Evolutionary conservation across 2,329 filamentous ascomycete species (phyloP), one percentile per base, ranked within the genome.

Genomic region (Penicillium sp.): DNA sequence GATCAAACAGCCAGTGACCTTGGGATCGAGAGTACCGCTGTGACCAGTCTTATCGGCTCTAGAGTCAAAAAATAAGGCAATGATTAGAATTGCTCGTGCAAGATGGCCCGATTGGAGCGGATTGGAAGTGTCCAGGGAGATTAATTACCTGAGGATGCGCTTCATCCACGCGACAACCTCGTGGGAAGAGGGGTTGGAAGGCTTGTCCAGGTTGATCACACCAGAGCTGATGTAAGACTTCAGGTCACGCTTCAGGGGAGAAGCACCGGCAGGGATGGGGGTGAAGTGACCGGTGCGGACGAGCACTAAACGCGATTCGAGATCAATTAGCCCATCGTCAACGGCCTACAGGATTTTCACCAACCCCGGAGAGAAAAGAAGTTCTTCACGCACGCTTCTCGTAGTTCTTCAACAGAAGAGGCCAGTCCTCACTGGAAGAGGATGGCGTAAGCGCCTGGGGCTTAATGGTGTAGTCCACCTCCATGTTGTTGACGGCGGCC

Each of bases 141-240:
- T 26, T 1, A 45, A 73, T 56, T 82, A 90, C 86, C 86, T 85
- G 48, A 98, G 80, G 65, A 97, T 97, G 63, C 91, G 85, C 85
- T 98, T 98, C 62, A 97, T 87, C 93, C 93, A 98, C 59, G 93
- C 91, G 66, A 98, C 93, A 58, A 98, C 93, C 79, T 98, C 93
- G 80, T 98, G 93, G 66, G 86, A 93, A 59, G 90, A 96, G 46
- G 91, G 91, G 77, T 98, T 98, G 45, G 90, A 94, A 49, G 91
- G 93, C 78, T 95, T 95, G 76, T 94, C 88, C 61, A 96, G 84
- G 77, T 98, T 98, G 75, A 98, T 97, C 50, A 98, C 91, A 75
- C 93, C 93, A 56, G 89, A 95, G 71, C 87, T 91, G 69, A 98
- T 84, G 76, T 97, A 98, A 56, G 87, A 90, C 79, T 96, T 96